Evolutionary conservation across 495 filamentous ascomycete genomes (phyloP), one percentile per base, ranked within the genome.

Genomic region (Cairneyella variabilis): DNA sequence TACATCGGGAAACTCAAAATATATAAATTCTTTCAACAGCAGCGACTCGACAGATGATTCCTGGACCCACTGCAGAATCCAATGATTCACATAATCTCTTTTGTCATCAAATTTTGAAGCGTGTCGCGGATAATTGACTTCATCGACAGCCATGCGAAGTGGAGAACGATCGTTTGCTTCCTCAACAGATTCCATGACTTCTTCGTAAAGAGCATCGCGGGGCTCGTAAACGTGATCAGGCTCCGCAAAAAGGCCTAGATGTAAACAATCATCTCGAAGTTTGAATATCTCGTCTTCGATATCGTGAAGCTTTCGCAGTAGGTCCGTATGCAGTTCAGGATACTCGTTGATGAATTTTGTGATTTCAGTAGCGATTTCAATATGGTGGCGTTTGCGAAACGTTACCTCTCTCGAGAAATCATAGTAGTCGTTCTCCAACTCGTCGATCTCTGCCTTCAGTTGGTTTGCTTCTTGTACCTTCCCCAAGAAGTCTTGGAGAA

Each of bases 71-170:
- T 62, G 12, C 16, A 62, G 18, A 2, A 62, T 10, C 60, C 60
- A 62, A 22, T 53, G 47, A 27, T 62, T 62, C n/a, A 62, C 42
- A 48, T 53, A 62, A 3, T 46, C 37, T n/a, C 32, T 44, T 41
- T 62, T 62, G 40, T 58, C 43, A 3, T 28, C 48, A 36, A 46
- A 62, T 12, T 58, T 36, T 6, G 17, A 5, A 10, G 44, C 37
- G 14, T 48, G 34, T 14, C 16, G 25, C 8, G 40, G 8, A 23
- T 52, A 28, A 9, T 43, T 18, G 8, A 23, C n/a, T 21, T 48
- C 48, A n/a, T 20, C 38, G 10, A 40, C 50, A 9, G 59, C 59
- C 3, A 55, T 26, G 5, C 47, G 47, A 4, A 62, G 43, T n/a
- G 54, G 46, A 3, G 51, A 56, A 20, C 55, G 51, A 30, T 58